Evolutionary conservation across 805 yeast genomes (phyloP).

Genomic region (Candida tammaniensis): DNA sequence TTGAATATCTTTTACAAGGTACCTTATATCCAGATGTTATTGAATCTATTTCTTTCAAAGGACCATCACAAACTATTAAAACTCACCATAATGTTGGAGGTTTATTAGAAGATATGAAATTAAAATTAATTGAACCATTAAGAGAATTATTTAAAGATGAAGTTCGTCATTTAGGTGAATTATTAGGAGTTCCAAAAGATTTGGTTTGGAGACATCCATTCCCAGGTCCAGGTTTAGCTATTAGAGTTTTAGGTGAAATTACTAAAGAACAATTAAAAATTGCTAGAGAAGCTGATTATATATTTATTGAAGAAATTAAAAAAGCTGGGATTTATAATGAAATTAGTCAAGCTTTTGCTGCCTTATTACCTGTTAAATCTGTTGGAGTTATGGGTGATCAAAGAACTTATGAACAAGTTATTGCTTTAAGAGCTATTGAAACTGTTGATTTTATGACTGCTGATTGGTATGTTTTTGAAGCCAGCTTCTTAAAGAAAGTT

Average conservation of each 20-base stretch:
- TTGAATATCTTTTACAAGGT: conserved; percentile 93
- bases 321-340: conserved; percentile 88
- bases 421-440: conserved; percentile 97
- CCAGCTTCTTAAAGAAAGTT: conserved; percentile 85
- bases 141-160: conserved; percentile 99
- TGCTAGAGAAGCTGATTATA: conserved; percentile 95
- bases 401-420: conserved; percentile 98
- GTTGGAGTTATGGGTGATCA: conserved; percentile 99
- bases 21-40: conserved; percentile 98
- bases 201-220: conserved; percentile 99
- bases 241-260: conserved; percentile 96
- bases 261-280: conserved; percentile 89
- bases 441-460: conserved; percentile 99
- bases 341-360: conserved; percentile 97
- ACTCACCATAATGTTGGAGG: conserved; percentile 99
- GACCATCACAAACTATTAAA: conserved; percentile 99
- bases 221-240: conserved; percentile 99
- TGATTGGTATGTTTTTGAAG: conserved; percentile 96
- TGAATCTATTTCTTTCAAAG: conserved; percentile 97
- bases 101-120: conserved; percentile 94
- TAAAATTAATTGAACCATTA: conserved; percentile 96
- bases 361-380: conserved; percentile 92
- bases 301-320: conserved; percentile 93
- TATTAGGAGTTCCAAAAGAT: conserved; percentile 93
- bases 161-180: conserved; percentile 93